phyloP scores from a whole-genome alignment of 2,329 filamentous ascomycete species.

The Arachnopeziza araneosa region DNA sequence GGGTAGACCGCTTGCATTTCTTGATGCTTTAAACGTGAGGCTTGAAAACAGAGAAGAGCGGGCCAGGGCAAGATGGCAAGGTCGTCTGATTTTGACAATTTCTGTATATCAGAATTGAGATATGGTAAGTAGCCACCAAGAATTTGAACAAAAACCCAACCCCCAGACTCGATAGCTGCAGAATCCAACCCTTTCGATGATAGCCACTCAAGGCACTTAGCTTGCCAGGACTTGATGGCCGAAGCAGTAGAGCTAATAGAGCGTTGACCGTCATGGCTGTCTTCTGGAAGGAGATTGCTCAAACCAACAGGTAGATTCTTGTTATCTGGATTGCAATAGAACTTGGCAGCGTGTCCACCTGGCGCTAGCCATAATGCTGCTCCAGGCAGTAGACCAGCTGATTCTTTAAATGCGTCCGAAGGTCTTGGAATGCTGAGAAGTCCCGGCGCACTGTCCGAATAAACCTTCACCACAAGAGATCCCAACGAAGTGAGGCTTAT shows the following conservation, averaged over 20 bases:
- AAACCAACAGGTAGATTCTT: slow-evolving; percentile 14
- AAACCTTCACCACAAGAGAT: slow-evolving; percentile 28
- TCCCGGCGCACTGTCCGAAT: slow-evolving; percentile 22
- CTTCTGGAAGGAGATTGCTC: slow-evolving; percentile 17
- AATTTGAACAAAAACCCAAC: slow-evolving; percentile 30
- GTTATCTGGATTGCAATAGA: slow-evolving; percentile 20
- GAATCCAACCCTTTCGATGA: slow-evolving; percentile 26
- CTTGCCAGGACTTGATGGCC: slow-evolving; percentile 27
- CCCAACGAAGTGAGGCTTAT: slow-evolving; percentile 30
- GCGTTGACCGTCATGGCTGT: slow-evolving; percentile 13
- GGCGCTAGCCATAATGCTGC: slow-evolving; percentile 29
- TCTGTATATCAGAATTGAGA: slow-evolving; percentile 20
- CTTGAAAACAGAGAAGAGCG: slow-evolving; percentile 28
- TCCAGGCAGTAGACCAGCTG: slow-evolving; percentile 14
- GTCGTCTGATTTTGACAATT: slow-evolving; percentile 20
- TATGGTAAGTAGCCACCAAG: slow-evolving; percentile 19
- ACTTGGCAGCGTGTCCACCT: slow-evolving; percentile 29
- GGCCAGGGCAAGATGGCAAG: slow-evolving; percentile 30
- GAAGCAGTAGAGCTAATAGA: slow-evolving; percentile 14
- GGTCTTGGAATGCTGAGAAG: slow-evolving; percentile 19
- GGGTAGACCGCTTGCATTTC: slow-evolving; percentile 5
- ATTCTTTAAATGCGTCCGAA: slow-evolving; percentile 2
- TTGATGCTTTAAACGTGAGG: slow-evolving; percentile 3
- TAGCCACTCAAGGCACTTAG: slow-evolving; percentile 30
- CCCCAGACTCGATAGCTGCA: slow-evolving; percentile 23